Percentiles rank a stretch among this genome's conserved stretches.
These are phyloP conservation scores for Cryomyces minteri DNA, from an alignment of 495 filamentous ascomycete species.

Conservation along the genomic window DNA sequence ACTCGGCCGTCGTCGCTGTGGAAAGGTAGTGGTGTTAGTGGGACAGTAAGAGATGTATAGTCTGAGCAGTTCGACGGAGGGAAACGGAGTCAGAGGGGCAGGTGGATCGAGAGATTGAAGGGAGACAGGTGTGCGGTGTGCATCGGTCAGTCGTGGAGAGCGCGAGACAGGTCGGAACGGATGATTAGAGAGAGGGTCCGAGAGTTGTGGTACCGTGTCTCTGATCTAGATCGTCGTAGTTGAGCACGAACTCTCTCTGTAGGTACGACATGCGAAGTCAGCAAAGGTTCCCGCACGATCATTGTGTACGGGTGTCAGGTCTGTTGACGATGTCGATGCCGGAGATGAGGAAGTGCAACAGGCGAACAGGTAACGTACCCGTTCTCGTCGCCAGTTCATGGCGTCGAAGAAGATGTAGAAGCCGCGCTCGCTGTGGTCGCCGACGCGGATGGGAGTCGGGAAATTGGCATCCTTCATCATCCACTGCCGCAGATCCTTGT, in stretches of 20 bases:
- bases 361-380: conserved; percentile 33
- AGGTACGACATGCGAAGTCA: conserved; percentile 1
- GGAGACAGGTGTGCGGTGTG: too few species aligned
- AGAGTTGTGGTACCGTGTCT: conserved; percentile 16
- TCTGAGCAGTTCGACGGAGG: too few species aligned
- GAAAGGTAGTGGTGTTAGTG: too few species aligned
- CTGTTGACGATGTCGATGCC: background rate
- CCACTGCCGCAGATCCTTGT: conserved; percentile 78
- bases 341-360: background rate
- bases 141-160: too few species aligned
- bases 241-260: conserved; percentile 59
- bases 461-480: conserved; percentile 42
- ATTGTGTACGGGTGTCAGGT: background rate
- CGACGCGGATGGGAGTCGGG: conserved; percentile 39
- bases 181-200: too few species aligned
- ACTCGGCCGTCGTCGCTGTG: too few species aligned
- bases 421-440: conserved; percentile 57
- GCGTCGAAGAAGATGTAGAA: conserved; percentile 83
- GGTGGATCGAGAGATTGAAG: too few species aligned
- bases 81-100: too few species aligned
- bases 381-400: conserved; percentile 62
- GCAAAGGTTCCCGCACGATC: background rate
- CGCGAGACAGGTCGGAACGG: too few species aligned
- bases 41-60: too few species aligned
- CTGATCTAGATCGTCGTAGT: conserved; percentile 62